phyloP scores from a whole-genome alignment of 2,329 filamentous ascomycete species.

The Alternaria tenuissima region DNA sequence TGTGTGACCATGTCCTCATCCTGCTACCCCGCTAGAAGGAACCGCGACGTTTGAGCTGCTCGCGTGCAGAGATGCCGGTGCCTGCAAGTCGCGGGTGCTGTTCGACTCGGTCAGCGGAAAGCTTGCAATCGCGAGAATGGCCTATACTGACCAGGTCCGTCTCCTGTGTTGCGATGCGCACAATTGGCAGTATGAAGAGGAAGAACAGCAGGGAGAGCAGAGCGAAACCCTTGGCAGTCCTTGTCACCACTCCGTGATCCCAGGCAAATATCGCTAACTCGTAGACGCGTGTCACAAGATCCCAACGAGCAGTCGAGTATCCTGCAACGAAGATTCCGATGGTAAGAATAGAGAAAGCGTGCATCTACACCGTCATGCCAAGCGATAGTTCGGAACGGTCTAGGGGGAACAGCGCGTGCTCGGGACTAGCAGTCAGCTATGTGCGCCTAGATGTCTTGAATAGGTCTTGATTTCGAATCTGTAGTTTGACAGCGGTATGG shows the following conservation, averaged over 20 bases:
- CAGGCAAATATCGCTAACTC: conserved; percentile 97
- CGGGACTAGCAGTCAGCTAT: conserved; percentile 1
- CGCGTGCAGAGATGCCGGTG: conserved; percentile 88
- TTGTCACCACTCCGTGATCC: conserved; percentile 95
- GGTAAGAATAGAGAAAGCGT: conserved; percentile 95
- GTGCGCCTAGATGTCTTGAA: neutral
- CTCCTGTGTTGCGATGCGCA: conserved; percentile 82
- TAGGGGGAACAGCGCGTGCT: neutral
- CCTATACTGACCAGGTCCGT: conserved; percentile 72
- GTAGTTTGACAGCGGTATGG: conserved; percentile 8
- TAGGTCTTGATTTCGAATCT: neutral
- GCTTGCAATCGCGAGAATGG: neutral
- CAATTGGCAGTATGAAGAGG: conserved; percentile 82
- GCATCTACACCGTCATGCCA: conserved; percentile 70
- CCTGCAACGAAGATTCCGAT: conserved; percentile 99
- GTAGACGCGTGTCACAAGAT: conserved; percentile 95
- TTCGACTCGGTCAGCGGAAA: conserved; percentile 17
- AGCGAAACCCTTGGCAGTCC: conserved; percentile 84
- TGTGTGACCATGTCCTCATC: conserved; percentile 70
- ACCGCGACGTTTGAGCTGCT: conserved; percentile 91
- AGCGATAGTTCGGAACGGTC: conserved; percentile 14
- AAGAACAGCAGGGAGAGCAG: conserved; percentile 86
- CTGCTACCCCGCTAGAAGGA: conserved; percentile 75
- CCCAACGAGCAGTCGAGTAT: conserved; percentile 99
- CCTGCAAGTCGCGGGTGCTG: conserved; percentile 83